Base-by-base conservation (phyloP, 345 rosid genomes). In the Moricandia arvensis region DNA sequence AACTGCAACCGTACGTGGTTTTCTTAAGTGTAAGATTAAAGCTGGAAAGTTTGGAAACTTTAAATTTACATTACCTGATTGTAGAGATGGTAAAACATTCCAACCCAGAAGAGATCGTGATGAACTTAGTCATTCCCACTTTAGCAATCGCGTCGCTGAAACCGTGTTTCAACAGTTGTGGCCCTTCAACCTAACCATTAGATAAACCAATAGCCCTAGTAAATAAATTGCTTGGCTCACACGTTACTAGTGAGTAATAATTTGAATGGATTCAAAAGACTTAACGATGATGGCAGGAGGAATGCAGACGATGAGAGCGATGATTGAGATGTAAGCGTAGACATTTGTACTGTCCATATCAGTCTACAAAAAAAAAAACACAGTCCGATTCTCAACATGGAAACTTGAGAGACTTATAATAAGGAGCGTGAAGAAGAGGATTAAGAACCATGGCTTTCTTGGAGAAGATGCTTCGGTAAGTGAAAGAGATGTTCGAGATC, bases 71-170 rank as follows among this genome's bases (percentile, higher is more conserved):
- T 10, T 70, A 89, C 98, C 98, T 94, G 98, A 79, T 91, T 94
- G 85, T 91, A 94, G 72, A 94, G 97, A 79, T 94, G 97, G 84
- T 91, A 91, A 77, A 94, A 94, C 97, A 94, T 89, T 71, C 98
- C 98, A 37, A 94, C 96, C 98, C 97, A 94, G 30, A 94, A 91
- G 69, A 94, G 98, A 84, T 94, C 96, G 97, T 64, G 67, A 91
- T 4, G 78, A 94, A 94, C 78, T 91, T 94, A 54, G 89, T 86
- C 64, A 79, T n/a, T 7, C 98, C 98, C 11, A 94, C 98, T 90
- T 91, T 90, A 41, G 92, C 83, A 73, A 94, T 86, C 3, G 92
- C 97, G 70, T 89, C 96, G 43, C 13, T 79, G 78, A 94, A 89
- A 3, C 98, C 98, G 57, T 86, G 71, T 75, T 91, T 84, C 29